These are phyloP conservation scores for Arabis hirsuta DNA, from an alignment of 345 rosid species.

Conservation along the genomic window DNA sequence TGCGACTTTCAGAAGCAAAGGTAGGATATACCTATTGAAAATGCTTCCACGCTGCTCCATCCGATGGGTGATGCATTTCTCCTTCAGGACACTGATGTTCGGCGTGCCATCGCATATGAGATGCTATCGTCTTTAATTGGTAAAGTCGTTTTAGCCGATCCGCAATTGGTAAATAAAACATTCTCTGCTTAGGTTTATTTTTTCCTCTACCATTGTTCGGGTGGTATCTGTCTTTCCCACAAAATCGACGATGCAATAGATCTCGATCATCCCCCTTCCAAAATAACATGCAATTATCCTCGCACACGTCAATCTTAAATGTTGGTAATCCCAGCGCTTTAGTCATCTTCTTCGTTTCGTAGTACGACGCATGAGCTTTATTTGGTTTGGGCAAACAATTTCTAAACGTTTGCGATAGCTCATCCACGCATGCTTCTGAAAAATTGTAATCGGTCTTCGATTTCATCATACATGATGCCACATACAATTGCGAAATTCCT, in stretches of 20 bases:
- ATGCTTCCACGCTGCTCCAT: background rate
- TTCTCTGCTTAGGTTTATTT: background rate
- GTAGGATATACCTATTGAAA: background rate
- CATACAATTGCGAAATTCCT: background rate
- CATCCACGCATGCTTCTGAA: background rate
- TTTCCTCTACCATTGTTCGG: background rate
- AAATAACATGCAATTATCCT: conserved; percentile 4
- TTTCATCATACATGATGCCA: background rate
- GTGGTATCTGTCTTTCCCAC: conserved; percentile 7
- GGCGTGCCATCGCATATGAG: background rate
- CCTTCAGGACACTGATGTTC: background rate
- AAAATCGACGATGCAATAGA: background rate
- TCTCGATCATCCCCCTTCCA: background rate
- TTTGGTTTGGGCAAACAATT: background rate
- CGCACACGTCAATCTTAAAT: background rate
- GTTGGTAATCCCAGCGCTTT: background rate
- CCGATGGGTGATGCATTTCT: background rate
- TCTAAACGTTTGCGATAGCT: background rate
- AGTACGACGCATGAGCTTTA: background rate
- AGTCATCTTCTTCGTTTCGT: background rate
- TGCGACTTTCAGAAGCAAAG: background rate
- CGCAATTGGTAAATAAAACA: background rate
- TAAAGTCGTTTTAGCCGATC: background rate
- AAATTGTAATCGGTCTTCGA: background rate
- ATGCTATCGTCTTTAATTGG: background rate